A percentile compares a stretch with the other conserved stretches of the same genome.
Evolutionary conservation across 208 protist genomes (phyloP).

Genomic region (Perkinsela sp.): DNA sequence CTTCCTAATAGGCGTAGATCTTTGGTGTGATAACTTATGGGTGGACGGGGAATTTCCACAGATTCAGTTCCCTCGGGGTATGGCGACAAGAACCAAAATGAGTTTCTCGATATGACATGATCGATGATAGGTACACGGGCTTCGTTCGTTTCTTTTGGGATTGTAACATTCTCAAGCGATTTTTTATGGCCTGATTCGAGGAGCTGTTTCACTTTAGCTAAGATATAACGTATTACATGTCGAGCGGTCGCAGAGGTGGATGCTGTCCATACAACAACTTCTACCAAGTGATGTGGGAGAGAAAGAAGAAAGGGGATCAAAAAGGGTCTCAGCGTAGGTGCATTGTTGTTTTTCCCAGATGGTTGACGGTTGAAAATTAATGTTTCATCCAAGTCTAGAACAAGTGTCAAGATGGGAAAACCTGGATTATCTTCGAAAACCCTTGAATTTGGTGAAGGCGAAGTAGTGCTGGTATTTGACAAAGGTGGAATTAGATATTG

Average conservation of each 20-base stretch:
- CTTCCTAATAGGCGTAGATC: slow-evolving; percentile 62
- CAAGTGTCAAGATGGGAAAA: too few relatives aligned
- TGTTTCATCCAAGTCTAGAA: slow-evolving; percentile 68
- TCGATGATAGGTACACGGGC: too few relatives aligned
- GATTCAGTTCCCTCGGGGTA: background rate
- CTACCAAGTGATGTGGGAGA: slow-evolving; percentile 32
- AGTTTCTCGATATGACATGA: background rate
- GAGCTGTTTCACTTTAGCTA: slow-evolving; percentile 11
- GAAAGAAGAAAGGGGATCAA: slow-evolving; percentile 48
- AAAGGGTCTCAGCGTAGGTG: slow-evolving; percentile 39
- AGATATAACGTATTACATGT: slow-evolving; percentile 37
- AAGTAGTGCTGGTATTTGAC: too few relatives aligned
- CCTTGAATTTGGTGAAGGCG: too few relatives aligned
- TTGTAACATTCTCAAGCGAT: too few relatives aligned
- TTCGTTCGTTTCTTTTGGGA: too few relatives aligned
- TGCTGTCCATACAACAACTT: slow-evolving; percentile 69
- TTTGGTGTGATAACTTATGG: slow-evolving; percentile 30
- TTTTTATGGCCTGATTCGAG: too few relatives aligned
- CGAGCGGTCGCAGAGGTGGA: slow-evolving; percentile 53
- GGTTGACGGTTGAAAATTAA: slow-evolving; percentile 47
- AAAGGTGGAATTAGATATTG: too few relatives aligned
- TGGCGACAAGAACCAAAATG: background rate
- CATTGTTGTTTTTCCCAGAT: slow-evolving; percentile 5
- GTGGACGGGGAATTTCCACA: background rate
- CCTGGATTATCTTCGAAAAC: too few relatives aligned